Evolutionary conservation across 2,329 filamentous ascomycete species (phyloP).

Genomic region (Sporothrix phasma): DNA sequence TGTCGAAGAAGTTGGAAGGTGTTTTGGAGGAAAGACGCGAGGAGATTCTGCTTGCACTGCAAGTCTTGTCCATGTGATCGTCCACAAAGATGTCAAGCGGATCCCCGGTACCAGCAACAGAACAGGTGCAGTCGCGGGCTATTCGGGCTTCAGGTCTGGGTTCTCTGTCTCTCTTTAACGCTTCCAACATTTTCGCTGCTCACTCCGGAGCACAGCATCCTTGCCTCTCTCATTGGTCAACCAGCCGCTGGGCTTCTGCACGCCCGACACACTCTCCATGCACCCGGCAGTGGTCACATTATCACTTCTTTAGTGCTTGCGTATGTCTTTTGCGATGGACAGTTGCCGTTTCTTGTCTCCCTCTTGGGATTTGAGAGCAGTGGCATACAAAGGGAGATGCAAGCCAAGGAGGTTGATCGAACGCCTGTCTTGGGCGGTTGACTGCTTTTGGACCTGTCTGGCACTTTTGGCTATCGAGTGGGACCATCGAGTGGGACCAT

Average conservation of each 20-base stretch:
- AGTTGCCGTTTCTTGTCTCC: neutral
- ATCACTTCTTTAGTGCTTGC: neutral
- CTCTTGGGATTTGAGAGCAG: neutral
- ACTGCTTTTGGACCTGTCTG: no score
- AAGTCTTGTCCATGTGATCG: neutral
- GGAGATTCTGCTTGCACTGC: neutral
- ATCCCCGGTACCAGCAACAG: neutral
- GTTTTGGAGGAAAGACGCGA: neutral
- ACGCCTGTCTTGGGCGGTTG: neutral
- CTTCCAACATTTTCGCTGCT: neutral
- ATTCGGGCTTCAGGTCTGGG: no score
- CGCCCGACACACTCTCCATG: neutral
- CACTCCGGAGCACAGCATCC: neutral
- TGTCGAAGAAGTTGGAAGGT: neutral
- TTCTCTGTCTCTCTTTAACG: neutral
- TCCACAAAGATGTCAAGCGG: neutral
- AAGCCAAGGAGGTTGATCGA: neutral
- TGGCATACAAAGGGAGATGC: neutral
- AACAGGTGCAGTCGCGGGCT: neutral
- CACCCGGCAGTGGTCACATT: neutral
- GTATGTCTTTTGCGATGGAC: neutral
- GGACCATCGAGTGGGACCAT: no score
- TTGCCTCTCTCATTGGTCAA: neutral
- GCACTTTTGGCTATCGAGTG: no score
- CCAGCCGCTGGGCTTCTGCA: conserved; percentile 7